phyloP scores from a whole-genome alignment of 371 early-diverging fungal species.

The Nematocida ausubeli region DNA sequence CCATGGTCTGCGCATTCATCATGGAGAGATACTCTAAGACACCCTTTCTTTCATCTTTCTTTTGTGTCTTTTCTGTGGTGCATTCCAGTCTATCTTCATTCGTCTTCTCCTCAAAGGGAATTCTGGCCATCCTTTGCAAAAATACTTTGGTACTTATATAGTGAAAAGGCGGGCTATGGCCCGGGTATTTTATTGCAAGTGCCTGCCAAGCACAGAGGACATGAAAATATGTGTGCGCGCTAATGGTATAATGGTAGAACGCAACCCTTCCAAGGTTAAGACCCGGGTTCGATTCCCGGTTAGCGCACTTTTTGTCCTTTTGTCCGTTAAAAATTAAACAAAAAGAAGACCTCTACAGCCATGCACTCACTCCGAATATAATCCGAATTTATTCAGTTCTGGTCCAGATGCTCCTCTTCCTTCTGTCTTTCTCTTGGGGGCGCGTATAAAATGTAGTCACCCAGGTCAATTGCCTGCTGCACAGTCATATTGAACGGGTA shows the following conservation, averaged over 20 bases:
- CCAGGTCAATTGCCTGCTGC: neutral
- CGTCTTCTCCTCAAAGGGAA: slow-evolving; percentile 64
- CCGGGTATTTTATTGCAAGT: neutral
- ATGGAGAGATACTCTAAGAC: slow-evolving; percentile 58
- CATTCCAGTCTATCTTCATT: slow-evolving; percentile 56
- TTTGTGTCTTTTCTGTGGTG: slow-evolving; percentile 11
- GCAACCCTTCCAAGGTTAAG: slow-evolving; percentile 65
- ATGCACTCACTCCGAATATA: too few species aligned
- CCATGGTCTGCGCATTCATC: slow-evolving; percentile 55
- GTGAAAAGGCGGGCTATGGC: slow-evolving; percentile 46
- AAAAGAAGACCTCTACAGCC: too few species aligned
- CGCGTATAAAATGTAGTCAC: neutral
- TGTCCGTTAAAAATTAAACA: too few species aligned
- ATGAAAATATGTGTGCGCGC: too few species aligned
- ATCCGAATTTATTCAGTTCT: too few species aligned
- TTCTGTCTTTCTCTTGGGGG: neutral
- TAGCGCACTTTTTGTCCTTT: slow-evolving; percentile 57
- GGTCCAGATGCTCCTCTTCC: too few species aligned
- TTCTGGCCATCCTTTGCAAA: slow-evolving; percentile 28
- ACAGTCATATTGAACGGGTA: slow-evolving; percentile 6
- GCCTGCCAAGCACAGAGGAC: too few species aligned
- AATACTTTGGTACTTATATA: neutral
- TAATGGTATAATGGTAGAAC: slow-evolving; percentile 66
- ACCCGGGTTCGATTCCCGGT: slow-evolving; percentile 67
- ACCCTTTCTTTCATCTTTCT: slow-evolving; percentile 55